phyloP scores from a whole-genome alignment of 2,329 filamentous ascomycete species.

The Trichoderma atroviride region DNA sequence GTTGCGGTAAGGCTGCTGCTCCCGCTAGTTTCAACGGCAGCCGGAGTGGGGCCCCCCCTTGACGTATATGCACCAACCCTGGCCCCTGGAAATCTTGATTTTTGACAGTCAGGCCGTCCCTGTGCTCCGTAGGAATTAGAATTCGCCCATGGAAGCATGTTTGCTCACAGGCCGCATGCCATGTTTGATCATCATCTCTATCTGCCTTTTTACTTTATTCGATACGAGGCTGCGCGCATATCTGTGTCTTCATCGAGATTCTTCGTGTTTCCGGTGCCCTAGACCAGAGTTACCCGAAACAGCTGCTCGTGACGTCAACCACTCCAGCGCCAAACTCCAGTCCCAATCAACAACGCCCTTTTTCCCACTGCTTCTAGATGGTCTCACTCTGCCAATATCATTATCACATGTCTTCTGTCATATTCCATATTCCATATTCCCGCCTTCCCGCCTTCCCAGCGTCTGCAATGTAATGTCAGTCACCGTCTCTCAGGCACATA shows the following conservation, averaged over 20 bases:
- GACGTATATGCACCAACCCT: conserved; percentile 23
- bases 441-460: neutral
- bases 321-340: neutral
- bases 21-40: neutral
- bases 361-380: neutral
- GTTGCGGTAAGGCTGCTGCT: conserved; percentile 13
- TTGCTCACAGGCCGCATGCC: neutral
- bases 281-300: neutral
- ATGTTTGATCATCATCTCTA: neutral
- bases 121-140: neutral
- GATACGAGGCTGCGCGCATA: neutral
- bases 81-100: conserved; percentile 21
- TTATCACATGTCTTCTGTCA: neutral
- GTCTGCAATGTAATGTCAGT: conserved; percentile 5
- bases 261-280: neutral
- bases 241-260: neutral
- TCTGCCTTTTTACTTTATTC: neutral
- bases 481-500: conserved; percentile 23
- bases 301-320: conserved; percentile 2
- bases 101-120: neutral
- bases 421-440: neutral
- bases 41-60: conserved; percentile 13
- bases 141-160: conserved; percentile 8
- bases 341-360: neutral
- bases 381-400: neutral